Evolutionary conservation across 2,329 filamentous ascomycete species (phyloP).

Genomic region (Albifimbria verrucaria): DNA sequence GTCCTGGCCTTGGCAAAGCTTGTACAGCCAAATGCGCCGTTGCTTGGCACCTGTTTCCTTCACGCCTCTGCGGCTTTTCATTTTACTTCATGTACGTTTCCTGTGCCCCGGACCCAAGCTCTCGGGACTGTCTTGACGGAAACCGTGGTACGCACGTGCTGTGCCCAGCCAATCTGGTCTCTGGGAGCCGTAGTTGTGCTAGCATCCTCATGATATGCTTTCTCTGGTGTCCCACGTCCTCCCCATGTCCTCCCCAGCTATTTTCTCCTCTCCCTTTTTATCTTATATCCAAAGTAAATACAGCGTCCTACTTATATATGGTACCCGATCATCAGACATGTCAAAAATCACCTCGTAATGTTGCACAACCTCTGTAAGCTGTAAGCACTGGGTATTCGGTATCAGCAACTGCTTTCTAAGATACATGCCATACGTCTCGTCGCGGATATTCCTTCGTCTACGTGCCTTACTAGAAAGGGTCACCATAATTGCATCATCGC

Average conservation of each 20-base stretch:
- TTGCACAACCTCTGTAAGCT: neutral
- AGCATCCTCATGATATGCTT: too few relatives aligned
- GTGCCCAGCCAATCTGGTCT: too few relatives aligned
- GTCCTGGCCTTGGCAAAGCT: conserved; percentile 27
- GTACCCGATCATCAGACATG: too few relatives aligned
- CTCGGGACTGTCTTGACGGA: neutral
- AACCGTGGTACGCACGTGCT: too few relatives aligned
- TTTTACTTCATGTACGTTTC: neutral
- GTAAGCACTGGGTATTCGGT: conserved; percentile 22
- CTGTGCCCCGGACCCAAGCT: neutral
- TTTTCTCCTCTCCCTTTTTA: too few relatives aligned
- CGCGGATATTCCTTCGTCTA: neutral
- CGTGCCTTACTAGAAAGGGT: conserved; percentile 11
- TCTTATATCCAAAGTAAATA: too few relatives aligned
- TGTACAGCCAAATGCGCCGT: conserved; percentile 16
- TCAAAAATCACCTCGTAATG: too few relatives aligned
- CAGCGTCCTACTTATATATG: too few relatives aligned
- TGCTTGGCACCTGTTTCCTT: neutral
- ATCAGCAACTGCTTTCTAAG: conserved; percentile 7
- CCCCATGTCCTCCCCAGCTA: too few relatives aligned
- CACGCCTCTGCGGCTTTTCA: neutral
- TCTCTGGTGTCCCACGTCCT: too few relatives aligned
- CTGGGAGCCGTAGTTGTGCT: too few relatives aligned
- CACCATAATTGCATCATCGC: conserved; percentile 12
- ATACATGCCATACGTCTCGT: neutral